Percentiles rank a stretch among this genome's conserved stretches.
Evolutionary conservation across 306 rosid genomes (phyloP).

Genomic region (Lablab purpureus): DNA sequence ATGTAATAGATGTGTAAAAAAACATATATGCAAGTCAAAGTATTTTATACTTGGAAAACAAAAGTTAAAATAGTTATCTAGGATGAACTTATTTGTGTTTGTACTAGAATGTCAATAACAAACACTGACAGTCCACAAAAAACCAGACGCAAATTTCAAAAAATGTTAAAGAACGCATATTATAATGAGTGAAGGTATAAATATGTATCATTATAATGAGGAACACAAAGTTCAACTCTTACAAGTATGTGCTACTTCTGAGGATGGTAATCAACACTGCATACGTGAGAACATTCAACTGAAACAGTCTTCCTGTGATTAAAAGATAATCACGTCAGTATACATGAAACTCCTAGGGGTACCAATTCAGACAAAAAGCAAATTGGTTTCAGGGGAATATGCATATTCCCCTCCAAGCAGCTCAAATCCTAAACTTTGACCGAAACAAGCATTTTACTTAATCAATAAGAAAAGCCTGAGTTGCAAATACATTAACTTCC

Average conservation of each 20-base stretch:
- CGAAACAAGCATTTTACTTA: too few species aligned
- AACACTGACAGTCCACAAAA: slow-evolving; percentile 8
- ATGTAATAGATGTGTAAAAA: slow-evolving; percentile 23
- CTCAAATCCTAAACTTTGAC: too few species aligned
- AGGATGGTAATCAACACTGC: slow-evolving; percentile 78
- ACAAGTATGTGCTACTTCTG: slow-evolving; percentile 73
- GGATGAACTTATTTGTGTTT: neutral
- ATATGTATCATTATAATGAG: too few species aligned
- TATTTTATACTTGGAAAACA: slow-evolving; percentile 23
- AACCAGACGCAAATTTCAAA: slow-evolving; percentile 25
- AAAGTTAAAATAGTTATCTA: slow-evolving; percentile 26
- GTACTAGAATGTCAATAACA: slow-evolving; percentile 26
- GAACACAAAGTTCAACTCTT: too few species aligned
- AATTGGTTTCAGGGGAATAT: too few species aligned
- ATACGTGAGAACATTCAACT: slow-evolving; percentile 83
- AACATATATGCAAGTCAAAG: slow-evolving; percentile 14
- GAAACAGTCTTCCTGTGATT: slow-evolving; percentile 81
- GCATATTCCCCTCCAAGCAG: too few species aligned
- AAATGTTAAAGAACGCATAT: slow-evolving; percentile 1
- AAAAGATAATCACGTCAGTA: slow-evolving; percentile 46
- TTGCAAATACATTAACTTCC: too few species aligned
- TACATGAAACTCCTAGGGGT: slow-evolving; percentile 37
- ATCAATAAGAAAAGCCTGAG: too few species aligned
- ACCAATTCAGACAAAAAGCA: slow-evolving; percentile 21
- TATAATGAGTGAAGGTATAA: slow-evolving; percentile 19